Conservation (phyloP, 441 rosid genomes). For the Corymbia calophylla region DNA sequence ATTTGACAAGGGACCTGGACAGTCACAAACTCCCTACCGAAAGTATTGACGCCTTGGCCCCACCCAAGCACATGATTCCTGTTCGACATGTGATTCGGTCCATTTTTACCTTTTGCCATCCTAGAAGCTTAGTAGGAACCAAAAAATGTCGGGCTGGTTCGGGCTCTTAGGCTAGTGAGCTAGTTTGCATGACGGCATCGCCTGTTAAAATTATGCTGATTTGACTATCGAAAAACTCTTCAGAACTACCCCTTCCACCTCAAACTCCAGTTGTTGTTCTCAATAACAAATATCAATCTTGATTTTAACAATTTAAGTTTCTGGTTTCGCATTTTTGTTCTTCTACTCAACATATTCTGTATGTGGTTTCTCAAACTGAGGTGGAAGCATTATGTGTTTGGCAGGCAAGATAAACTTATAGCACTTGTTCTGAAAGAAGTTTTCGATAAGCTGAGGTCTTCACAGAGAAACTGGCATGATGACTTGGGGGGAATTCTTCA, state of each 20-base stretch:
- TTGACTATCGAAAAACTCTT: neutral
- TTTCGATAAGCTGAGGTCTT: neutral
- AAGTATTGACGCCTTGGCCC: too few relatives aligned
- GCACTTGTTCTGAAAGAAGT: neutral
- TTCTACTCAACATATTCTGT: rapidly evolving
- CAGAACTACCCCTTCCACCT: neutral
- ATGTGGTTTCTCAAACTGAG: neutral
- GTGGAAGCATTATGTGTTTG: neutral
- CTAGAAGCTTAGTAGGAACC: too few relatives aligned
- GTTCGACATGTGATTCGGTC: too few relatives aligned
- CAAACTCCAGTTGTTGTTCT: neutral
- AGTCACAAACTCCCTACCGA: too few relatives aligned
- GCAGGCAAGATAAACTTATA: neutral
- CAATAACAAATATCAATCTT: neutral
- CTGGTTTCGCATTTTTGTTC: neutral
- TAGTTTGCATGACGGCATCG: neutral
- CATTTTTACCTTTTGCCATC: too few relatives aligned
- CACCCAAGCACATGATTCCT: too few relatives aligned
- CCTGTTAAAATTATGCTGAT: neutral
- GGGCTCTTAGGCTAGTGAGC: too few relatives aligned
- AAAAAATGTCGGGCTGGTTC: too few relatives aligned
- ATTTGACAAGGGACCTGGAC: too few relatives aligned
- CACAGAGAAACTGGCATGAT: neutral
- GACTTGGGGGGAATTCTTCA: neutral
- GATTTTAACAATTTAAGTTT: neutral